Conservation (phyloP, 2,329 filamentous ascomycete species). For the Penicillium sp. region DNA sequence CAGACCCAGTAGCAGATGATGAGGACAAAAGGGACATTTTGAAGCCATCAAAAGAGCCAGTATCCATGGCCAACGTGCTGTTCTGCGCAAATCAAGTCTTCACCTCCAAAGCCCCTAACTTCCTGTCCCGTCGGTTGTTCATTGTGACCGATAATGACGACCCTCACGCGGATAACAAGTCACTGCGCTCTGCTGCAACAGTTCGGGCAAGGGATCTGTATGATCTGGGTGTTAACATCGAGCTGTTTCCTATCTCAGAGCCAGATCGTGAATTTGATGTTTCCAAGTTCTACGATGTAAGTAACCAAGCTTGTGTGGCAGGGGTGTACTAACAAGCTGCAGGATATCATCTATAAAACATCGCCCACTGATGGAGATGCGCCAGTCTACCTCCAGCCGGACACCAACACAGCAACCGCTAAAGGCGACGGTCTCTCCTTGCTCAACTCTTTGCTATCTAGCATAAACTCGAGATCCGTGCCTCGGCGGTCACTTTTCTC, state of each 20-base stretch:
- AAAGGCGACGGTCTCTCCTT: conserved; percentile 76
- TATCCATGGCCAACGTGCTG: conserved; percentile 83
- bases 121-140: conserved; percentile 89
- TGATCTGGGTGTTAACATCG: conserved; percentile 86
- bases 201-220: conserved; percentile 93
- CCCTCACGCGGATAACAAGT: conserved; percentile 73
- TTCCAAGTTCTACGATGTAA: conserved; percentile 86
- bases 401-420: conserved; percentile 58
- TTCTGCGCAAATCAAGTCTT: conserved; percentile 97
- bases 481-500: conserved; percentile 85
- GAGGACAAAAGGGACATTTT: conserved; percentile 71
- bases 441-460: conserved; percentile 77
- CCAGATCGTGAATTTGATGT: conserved; percentile 74
- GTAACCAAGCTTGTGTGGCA: conserved; percentile 18
- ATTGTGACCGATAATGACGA: conserved; percentile 93
- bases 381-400: conserved; percentile 55
- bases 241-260: conserved; percentile 83
- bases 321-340: conserved; percentile 12
- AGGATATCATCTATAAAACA: conserved; percentile 88
- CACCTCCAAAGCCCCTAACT: conserved; percentile 91
- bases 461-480: conserved; percentile 86
- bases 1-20: conserved; percentile 74
- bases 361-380: conserved; percentile 70
- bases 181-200: conserved; percentile 71
- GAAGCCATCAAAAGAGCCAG: conserved; percentile 66